Conservation (phyloP, 345 rosid genomes). For the Isatis tinctoria region DNA sequence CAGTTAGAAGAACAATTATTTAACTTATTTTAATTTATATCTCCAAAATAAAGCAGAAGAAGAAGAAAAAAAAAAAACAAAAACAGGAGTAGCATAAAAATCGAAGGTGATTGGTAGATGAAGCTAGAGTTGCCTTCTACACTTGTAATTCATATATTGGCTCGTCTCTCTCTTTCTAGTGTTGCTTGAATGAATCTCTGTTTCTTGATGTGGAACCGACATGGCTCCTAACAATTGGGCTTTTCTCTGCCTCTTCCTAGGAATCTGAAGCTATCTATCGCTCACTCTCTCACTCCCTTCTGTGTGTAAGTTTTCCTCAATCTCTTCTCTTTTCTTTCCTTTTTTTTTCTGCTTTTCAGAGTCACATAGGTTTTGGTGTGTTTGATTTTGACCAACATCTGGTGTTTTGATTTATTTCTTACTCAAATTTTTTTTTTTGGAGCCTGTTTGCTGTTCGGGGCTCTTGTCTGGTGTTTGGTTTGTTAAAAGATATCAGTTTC, state of each 20-base stretch:
- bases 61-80: neutral
- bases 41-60: neutral
- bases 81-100: conserved; percentile 48
- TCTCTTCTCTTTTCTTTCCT: neutral
- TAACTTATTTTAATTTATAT: neutral
- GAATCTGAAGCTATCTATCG: conserved; percentile 17
- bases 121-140: conserved; percentile 44
- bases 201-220: conserved; percentile 60
- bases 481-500: conserved; percentile 4
- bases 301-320: conserved; percentile 7
- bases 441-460: conserved; percentile 8
- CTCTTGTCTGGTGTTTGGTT: conserved; percentile 14
- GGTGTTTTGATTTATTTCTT: neutral
- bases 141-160: conserved; percentile 41
- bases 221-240: conserved; percentile 69
- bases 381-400: conserved; percentile 20
- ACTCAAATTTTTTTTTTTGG: conserved; percentile 8
- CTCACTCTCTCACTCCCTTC: conserved; percentile 28
- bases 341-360: neutral
- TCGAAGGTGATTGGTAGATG: conserved; percentile 52
- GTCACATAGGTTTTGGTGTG: conserved; percentile 25
- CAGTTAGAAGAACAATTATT: conserved; percentile 13
- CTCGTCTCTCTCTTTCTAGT: neutral
- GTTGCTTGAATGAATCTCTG: conserved; percentile 17
- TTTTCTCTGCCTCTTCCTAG: conserved; percentile 40